Conservation (phyloP, 108 stramenopile species). For the Mediolabrus comicus region DNA sequence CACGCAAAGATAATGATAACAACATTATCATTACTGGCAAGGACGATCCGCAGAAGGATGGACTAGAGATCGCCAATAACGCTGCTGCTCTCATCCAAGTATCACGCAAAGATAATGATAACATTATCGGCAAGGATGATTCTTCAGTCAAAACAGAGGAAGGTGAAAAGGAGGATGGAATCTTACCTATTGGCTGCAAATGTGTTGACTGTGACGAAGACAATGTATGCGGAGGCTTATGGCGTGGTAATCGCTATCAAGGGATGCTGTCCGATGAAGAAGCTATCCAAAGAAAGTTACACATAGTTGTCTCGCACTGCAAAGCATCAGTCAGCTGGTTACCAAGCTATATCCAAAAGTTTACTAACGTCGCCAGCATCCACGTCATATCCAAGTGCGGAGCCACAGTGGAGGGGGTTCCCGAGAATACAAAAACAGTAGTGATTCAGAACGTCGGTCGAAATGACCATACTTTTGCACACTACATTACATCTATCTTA, state of each 20-base stretch:
- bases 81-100: too few species aligned
- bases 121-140: too few species aligned
- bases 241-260: slow-evolving; percentile 2
- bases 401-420: slow-evolving; percentile 23
- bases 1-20: too few species aligned
- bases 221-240: slow-evolving; percentile 7
- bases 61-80: too few species aligned
- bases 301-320: slow-evolving; percentile 16
- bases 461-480: slow-evolving; percentile 46
- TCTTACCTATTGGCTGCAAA: too few species aligned
- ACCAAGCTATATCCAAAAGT: neutral
- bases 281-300: neutral
- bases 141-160: too few species aligned
- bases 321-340: neutral
- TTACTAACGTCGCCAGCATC: slow-evolving; percentile 14
- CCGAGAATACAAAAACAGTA: slow-evolving; percentile 3
- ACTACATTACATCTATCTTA: slow-evolving; percentile 27
- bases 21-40: too few species aligned
- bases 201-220: slow-evolving; percentile 17
- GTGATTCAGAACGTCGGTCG: slow-evolving; percentile 45
- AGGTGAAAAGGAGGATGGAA: too few species aligned
- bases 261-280: neutral
- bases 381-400: slow-evolving; percentile 43
- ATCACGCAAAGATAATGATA: too few species aligned
- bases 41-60: too few species aligned